These are phyloP conservation scores for Adansonia digitata DNA, from an alignment of 345 rosid species.

Conservation along the genomic window DNA sequence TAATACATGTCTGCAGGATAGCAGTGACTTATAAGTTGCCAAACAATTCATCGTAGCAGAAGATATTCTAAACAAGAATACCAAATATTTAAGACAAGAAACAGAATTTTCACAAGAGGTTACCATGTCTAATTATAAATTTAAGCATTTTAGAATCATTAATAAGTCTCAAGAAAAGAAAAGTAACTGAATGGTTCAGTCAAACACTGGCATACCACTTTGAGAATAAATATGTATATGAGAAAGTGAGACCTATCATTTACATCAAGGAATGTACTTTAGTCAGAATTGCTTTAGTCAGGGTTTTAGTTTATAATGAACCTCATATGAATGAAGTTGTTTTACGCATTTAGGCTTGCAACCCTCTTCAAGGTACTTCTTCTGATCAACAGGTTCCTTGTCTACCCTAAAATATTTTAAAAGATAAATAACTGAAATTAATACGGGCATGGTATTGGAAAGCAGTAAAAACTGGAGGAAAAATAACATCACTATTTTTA, in stretches of 20 bases:
- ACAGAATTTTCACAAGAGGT: neutral
- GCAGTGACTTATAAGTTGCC: neutral
- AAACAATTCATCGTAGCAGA: neutral
- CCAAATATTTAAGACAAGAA: neutral
- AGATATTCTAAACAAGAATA: neutral
- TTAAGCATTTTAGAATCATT: neutral
- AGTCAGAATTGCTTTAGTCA: neutral
- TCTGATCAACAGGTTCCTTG: slow-evolving; percentile 56
- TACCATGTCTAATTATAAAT: neutral
- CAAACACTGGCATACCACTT: neutral
- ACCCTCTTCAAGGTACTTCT: slow-evolving; percentile 52
- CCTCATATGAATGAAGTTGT: slow-evolving; percentile 49
- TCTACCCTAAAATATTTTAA: slow-evolving; percentile 43
- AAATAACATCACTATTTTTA: neutral
- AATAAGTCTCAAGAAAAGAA: neutral
- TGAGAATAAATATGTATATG: neutral
- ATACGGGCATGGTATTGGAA: neutral
- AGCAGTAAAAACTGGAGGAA: neutral
- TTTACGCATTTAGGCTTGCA: slow-evolving; percentile 68
- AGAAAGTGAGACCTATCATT: neutral
- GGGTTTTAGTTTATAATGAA: neutral
- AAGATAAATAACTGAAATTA: neutral
- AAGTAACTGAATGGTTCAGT: neutral
- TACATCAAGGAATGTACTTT: neutral
- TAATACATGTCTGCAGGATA: slow-evolving; percentile 59